These are phyloP conservation scores for Violaceomyces palustris DNA, from an alignment of 1,284 basidiomycete genomes.

Conservation along the genomic window DNA sequence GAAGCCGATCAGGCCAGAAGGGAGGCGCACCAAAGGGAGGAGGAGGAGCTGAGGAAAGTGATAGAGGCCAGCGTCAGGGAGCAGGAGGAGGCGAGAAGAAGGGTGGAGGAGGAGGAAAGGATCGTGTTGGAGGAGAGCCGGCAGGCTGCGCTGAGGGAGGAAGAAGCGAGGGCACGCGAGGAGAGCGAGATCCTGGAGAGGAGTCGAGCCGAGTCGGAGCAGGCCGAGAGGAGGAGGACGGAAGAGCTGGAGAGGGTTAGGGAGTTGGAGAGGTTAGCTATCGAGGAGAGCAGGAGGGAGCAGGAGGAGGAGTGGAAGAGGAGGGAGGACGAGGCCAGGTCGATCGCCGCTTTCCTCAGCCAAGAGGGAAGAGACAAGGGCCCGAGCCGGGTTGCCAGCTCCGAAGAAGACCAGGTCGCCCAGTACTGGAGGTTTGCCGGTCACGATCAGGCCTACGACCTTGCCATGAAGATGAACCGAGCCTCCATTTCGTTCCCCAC, in stretches of 20 bases:
- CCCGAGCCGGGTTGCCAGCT: neutral
- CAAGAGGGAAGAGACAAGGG: neutral
- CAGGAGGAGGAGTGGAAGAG: constrained; percentile 31
- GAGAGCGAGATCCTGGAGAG: constrained; percentile 17
- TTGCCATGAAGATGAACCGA: constrained; percentile 18
- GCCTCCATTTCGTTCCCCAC: no score
- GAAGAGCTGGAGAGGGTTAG: constrained; percentile 6
- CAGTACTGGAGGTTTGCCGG: constrained; percentile 25
- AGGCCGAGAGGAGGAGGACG: constrained; percentile 5
- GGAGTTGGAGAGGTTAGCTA: constrained; percentile 18
- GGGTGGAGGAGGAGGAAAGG: constrained; percentile 5
- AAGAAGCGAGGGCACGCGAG: constrained; percentile 4
- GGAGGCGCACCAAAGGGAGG: constrained; percentile 11
- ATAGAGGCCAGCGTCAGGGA: constrained; percentile 23
- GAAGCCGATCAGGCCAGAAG: constrained; percentile 12
- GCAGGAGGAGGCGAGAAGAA: constrained; percentile 8
- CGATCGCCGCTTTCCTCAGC: constrained; percentile 16
- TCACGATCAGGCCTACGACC: constrained; percentile 23
- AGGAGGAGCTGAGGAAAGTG: constrained; percentile 17
- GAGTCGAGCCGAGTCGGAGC: constrained; percentile 10
- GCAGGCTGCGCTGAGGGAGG: constrained; percentile 14
- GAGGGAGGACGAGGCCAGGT: constrained; percentile 21
- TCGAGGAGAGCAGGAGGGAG: constrained; percentile 20
- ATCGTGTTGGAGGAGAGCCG: constrained; percentile 21
- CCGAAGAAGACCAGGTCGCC: constrained; percentile 5